These are phyloP conservation scores for Ambrosia trifida DNA, from an alignment of 129 eudicot genomes.

Conservation along the genomic window DNA sequence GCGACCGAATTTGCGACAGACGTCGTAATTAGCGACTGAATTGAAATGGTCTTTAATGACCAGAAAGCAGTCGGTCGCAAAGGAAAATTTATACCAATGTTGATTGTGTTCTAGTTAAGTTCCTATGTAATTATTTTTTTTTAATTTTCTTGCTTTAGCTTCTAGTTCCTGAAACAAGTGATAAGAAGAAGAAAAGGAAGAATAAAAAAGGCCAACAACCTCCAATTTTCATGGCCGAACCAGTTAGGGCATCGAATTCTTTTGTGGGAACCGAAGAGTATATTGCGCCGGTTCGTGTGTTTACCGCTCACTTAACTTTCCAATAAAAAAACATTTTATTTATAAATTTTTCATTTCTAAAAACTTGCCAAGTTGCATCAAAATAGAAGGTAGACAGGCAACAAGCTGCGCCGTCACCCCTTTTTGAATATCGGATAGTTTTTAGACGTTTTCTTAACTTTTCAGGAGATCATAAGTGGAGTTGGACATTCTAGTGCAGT, in stretches of 20 bases:
- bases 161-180: conserved; percentile 57
- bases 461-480: conserved; percentile 88
- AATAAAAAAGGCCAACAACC: conserved; percentile 59
- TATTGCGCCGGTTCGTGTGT: conserved; percentile 84
- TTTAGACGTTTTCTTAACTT: background rate
- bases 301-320: background rate
- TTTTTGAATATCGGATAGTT: background rate
- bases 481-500: conserved; percentile 98
- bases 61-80: background rate
- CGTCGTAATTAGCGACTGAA: no score
- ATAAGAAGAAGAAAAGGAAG: conserved; percentile 48
- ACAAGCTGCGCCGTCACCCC: no score
- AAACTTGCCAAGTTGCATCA: no score
- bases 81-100: background rate
- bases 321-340: no score
- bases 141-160: conserved; percentile 49
- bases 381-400: no score
- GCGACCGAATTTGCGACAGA: no score
- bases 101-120: background rate
- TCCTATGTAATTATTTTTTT: background rate
- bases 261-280: conserved; percentile 98
- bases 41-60: no score
- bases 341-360: no score
- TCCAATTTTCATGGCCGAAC: conserved; percentile 96
- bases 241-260: conserved; percentile 95